These are phyloP conservation scores for Penicillium hordei DNA, from an alignment of 2,329 filamentous ascomycete genomes.

Conservation along the genomic window DNA sequence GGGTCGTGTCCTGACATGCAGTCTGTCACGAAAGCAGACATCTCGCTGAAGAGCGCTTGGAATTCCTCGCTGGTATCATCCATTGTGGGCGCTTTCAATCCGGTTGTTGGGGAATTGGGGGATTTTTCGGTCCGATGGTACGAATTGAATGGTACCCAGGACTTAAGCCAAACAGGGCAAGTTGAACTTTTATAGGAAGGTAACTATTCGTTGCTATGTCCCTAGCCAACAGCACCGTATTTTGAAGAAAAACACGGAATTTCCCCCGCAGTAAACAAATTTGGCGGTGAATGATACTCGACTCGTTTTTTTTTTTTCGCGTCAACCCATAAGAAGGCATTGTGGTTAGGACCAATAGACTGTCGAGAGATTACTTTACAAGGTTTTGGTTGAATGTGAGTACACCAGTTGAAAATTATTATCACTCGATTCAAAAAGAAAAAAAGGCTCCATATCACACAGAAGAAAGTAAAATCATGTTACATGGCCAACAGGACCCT, in stretches of 20 bases:
- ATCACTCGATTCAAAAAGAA: constrained; percentile 10
- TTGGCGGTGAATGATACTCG: constrained; percentile 14
- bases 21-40: constrained; percentile 63
- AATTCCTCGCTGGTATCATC: constrained; percentile 22
- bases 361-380: background rate
- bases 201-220: background rate
- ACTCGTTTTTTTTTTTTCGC: background rate
- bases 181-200: background rate
- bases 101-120: background rate
- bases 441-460: constrained; percentile 13
- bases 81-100: constrained; percentile 9
- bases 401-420: background rate
- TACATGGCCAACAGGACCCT: background rate
- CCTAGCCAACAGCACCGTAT: background rate
- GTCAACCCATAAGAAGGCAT: background rate
- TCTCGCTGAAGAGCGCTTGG: constrained; percentile 53
- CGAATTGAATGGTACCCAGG: background rate
- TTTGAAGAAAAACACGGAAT: background rate
- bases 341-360: too few relatives aligned
- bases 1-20: constrained; percentile 77
- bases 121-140: background rate
- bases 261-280: constrained; percentile 15
- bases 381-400: background rate
- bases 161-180: background rate
- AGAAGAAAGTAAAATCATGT: constrained; percentile 8